Base-by-base conservation (phyloP, 805 yeast genomes). In the Zygotorulaspora florentina region DNA sequence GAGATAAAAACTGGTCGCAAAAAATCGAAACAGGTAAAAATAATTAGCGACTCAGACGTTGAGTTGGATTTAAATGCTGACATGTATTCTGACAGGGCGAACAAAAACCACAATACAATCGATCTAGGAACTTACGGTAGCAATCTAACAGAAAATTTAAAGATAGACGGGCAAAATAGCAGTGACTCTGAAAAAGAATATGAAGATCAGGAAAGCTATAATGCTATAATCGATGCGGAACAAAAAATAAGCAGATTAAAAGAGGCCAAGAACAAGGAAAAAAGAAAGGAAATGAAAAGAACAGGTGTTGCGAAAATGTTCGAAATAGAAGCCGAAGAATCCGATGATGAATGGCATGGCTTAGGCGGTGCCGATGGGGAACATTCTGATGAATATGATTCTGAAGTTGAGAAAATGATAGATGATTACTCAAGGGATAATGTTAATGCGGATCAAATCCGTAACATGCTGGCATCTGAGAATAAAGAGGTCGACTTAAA, bases 271-370 rank as follows among this genome's bases (percentile, higher is more conserved):
- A 46, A 40, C 13, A 53, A 56, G 31, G 48, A 54, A 38, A 55
- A 46, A 30, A 56, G 62, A 42, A 65, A 76, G 42, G 75, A 67
- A 46, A 64, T 83, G 70, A 84, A 76, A 50, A 68, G 75, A 25
- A 72, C 67, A 46, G 90, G 90, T 2, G 53, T 81, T 15, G 73
- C 73, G 43, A 71, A 76, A 20, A 74, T 87, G 43, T 71, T 86
- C 61, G 91, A 87, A 56, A 82, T 84, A 40, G 93, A 86, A 69
- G 95, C 95, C 36, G 89, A 79, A 54, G 95, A 87, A 68, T 85
- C 93, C 30, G 95, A 87, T 49, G 95, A 87, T 70, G 95, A 87
- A 68, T 87, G 88, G 86, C 76, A 76, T 40, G 95, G 93, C 3
- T 56, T 84, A 40, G 93, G 91, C 52, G 95, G 95, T 48, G 70